Evolutionary conservation across 2,329 filamentous ascomycete genomes (phyloP), one percentile per base, ranked within the genome.

Genomic region (Juglanconis juglandina): DNA sequence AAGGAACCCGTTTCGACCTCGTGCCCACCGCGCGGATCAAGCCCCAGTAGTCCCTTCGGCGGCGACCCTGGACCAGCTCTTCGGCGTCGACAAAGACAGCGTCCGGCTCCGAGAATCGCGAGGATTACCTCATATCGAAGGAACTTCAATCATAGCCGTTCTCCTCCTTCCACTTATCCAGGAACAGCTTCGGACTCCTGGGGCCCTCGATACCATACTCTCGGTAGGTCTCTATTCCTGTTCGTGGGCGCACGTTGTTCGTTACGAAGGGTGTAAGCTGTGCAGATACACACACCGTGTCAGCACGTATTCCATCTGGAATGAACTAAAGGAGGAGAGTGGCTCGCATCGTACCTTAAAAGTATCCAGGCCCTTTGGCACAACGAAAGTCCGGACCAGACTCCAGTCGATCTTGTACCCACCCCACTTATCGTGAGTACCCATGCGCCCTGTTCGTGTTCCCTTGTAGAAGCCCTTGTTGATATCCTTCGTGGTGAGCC

Each of bases 401-500:
- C 81, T 76, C 82, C 84, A 96, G 66, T 98, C 90, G 66, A 98
- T 87, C 51, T 87, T 74, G 75, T 95, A 99, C 54, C 88, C 88
- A 75, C 94, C 95, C 72, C 87, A 85, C 73, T 90, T 90, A 58
- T 90, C 93, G 77, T 96, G 91, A 13, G 81, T 77, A 74, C 95
- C 95, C 87, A 96, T 92, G 47, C 90, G 87, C 1, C 95, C 95
- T 1, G 92, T 89, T 51, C 93, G 84, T 69, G 90, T 97, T 72
- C 95, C 95, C 82, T 98, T 98, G 86, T 99, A 99, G 85, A 88
- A 99, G 67, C 93, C 94, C 72, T 92, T 91, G 74, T 89, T 90
- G 73, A 94, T 88, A 76, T 95, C 88, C 78, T 99, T 99, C 67
- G 94, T 96, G 11, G 91, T 97, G 70, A 99, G 85, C 56, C 84